These are phyloP conservation scores for Clarireedia hainanense DNA, from an alignment of 2,329 filamentous ascomycete genomes.

Conservation along the genomic window DNA sequence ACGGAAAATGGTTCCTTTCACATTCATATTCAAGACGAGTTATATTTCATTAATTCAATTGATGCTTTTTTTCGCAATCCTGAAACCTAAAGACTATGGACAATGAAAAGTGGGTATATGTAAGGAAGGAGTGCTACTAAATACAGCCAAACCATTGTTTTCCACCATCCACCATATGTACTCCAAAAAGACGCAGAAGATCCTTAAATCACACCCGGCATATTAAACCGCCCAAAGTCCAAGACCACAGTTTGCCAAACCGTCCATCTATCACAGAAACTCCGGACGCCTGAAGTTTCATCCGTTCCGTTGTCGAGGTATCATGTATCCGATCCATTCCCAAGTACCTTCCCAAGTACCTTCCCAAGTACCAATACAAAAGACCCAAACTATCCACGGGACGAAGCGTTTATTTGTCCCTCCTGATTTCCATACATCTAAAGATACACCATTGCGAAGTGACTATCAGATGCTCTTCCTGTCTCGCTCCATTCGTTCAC, in stretches of 20 bases:
- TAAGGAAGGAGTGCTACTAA: conserved; percentile 3
- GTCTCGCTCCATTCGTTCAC: conserved; percentile 18
- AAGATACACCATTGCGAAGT: background rate
- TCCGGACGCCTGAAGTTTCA: conserved; percentile 1
- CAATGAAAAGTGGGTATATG: conserved; percentile 1
- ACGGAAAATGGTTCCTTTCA: background rate
- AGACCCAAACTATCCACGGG: conserved; percentile 1
- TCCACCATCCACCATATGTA: background rate
- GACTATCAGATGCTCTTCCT: conserved; percentile 1
- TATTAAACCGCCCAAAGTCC: background rate
- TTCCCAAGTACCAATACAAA: conserved; percentile 3
- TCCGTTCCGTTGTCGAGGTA: conserved; percentile 1
- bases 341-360: background rate
- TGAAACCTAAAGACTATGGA: background rate
- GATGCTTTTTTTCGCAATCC: background rate
- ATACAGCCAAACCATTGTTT: conserved; percentile 2
- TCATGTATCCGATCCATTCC: conserved; percentile 1
- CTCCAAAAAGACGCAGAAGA: background rate
- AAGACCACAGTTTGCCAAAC: background rate
- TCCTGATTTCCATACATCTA: background rate
- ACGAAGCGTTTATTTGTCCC: background rate
- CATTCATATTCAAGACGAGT: background rate
- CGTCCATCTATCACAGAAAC: background rate
- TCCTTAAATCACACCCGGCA: background rate
- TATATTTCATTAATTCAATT: background rate